phyloP scores from a whole-genome alignment of 768 basidiomycete species.

The Trametes cinnabarina region DNA sequence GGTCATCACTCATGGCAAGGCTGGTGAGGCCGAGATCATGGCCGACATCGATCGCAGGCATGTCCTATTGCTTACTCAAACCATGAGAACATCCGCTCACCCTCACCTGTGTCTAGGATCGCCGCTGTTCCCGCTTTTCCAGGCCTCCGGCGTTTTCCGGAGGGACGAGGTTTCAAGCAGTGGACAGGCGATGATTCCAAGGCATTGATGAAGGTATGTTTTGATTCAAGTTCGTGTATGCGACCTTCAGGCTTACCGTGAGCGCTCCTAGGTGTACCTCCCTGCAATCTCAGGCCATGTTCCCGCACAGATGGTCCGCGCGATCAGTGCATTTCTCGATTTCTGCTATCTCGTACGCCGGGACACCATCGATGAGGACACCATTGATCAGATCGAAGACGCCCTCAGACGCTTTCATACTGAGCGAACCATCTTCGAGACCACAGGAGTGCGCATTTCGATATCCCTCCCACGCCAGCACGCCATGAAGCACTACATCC shows the following conservation, averaged over 20 bases:
- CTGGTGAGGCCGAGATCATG: neutral
- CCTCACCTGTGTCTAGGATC: conserved; percentile 3
- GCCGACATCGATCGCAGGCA: conserved; percentile 20
- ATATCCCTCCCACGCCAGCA: conserved; percentile 26
- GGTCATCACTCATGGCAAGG: neutral
- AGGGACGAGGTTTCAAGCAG: conserved; percentile 22
- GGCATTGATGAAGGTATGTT: conserved; percentile 26
- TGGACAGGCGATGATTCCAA: conserved; percentile 27
- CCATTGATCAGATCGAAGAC: conserved; percentile 10
- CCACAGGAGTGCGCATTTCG: conserved; percentile 12
- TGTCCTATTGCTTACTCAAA: neutral
- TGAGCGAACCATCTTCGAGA: conserved; percentile 19
- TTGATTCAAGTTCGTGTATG: no score
- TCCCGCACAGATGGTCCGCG: conserved; percentile 16
- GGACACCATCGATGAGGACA: neutral
- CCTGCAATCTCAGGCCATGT: conserved; percentile 22
- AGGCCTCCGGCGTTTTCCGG: conserved; percentile 14
- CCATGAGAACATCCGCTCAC: neutral
- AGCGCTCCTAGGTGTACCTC: conserved; percentile 21
- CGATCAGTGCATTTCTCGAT: conserved; percentile 21
- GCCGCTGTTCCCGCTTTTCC: conserved; percentile 16
- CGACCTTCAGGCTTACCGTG: no score
- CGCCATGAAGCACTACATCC: conserved; percentile 19
- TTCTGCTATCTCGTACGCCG: conserved; percentile 27
- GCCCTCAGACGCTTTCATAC: conserved; percentile 18